phyloP scores from a whole-genome alignment of 2,329 filamentous ascomycete genomes.

The Xylariaceae sp. region DNA sequence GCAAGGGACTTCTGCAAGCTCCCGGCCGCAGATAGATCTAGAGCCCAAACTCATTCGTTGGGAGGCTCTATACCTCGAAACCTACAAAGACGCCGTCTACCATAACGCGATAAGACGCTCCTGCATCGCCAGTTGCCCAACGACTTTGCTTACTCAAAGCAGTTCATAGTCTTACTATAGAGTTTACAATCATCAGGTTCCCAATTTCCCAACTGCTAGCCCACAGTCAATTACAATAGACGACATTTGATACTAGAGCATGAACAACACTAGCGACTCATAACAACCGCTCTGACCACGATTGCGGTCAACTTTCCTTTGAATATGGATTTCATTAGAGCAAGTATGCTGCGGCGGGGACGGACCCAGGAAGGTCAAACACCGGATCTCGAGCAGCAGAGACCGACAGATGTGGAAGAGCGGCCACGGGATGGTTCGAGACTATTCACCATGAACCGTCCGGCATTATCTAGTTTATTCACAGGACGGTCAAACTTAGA shows the following conservation, averaged over 20 bases:
- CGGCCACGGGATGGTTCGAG: constrained; percentile 23
- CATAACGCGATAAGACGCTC: constrained; percentile 17
- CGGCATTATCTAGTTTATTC: constrained; percentile 27
- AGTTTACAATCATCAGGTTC: neutral
- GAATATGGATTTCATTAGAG: constrained; percentile 35
- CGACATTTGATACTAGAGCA: neutral
- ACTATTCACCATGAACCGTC: constrained; percentile 25
- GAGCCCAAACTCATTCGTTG: constrained; percentile 33
- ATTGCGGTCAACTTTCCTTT: constrained; percentile 14
- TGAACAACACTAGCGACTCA: neutral
- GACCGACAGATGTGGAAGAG: constrained; percentile 27
- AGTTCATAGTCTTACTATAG: neutral
- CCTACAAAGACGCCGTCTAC: constrained; percentile 15
- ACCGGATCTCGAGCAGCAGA: constrained; percentile 30
- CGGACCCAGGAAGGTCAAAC: constrained; percentile 20
- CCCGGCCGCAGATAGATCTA: constrained; percentile 14
- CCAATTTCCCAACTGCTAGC: neutral
- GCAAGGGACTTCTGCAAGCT: constrained; percentile 24
- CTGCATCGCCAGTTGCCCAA: constrained; percentile 18
- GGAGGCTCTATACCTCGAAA: constrained; percentile 28
- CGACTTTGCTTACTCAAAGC: constrained; percentile 4
- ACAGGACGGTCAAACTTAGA: constrained; percentile 22
- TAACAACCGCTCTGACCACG: neutral
- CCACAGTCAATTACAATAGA: neutral
- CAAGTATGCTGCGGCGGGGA: constrained; percentile 29